Evolutionary conservation across 768 basidiomycete species (phyloP).

Genomic region (Polyporus arcularius): DNA sequence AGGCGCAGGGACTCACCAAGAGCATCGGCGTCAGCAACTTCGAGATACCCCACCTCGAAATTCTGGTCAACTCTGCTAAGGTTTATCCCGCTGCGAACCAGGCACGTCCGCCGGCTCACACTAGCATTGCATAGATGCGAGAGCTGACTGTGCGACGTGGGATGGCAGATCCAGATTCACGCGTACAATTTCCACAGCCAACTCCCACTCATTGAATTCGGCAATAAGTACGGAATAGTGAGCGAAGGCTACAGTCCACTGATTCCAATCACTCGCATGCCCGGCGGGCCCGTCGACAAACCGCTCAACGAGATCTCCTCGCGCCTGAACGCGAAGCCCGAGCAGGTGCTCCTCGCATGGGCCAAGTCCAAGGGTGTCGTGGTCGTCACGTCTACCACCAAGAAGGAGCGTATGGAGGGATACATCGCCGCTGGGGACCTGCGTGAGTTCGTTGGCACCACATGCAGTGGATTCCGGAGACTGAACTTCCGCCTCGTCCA

Average conservation of each 20-base stretch:
- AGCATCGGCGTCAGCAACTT: conserved; percentile 79
- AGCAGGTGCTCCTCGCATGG: conserved; percentile 76
- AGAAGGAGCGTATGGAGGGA: conserved; percentile 62
- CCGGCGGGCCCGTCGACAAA: conserved; percentile 65
- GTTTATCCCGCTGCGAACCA: conserved; percentile 70
- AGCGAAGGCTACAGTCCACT: conserved; percentile 75
- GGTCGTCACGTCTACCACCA: conserved; percentile 69
- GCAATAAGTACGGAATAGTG: conserved; percentile 57
- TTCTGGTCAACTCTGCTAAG: conserved; percentile 58
- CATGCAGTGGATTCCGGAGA: no score
- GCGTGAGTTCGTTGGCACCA: conserved; percentile 35
- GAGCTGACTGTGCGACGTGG: background rate
- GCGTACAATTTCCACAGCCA: conserved; percentile 66
- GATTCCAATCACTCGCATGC: conserved; percentile 56
- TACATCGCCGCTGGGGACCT: conserved; percentile 72
- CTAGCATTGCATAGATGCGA: background rate
- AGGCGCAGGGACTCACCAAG: conserved; percentile 59
- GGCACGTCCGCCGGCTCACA: conserved; percentile 34
- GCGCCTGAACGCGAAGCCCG: conserved; percentile 51
- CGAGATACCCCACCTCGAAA: conserved; percentile 51
- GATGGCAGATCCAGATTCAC: conserved; percentile 59
- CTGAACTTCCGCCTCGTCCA: background rate
- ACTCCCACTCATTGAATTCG: conserved; percentile 57
- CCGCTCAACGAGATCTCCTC: conserved; percentile 56
- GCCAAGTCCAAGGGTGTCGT: conserved; percentile 67